These are phyloP conservation scores for Fusarium sp. DNA, from an alignment of 2,329 filamentous ascomycete species.

Conservation along the genomic window DNA sequence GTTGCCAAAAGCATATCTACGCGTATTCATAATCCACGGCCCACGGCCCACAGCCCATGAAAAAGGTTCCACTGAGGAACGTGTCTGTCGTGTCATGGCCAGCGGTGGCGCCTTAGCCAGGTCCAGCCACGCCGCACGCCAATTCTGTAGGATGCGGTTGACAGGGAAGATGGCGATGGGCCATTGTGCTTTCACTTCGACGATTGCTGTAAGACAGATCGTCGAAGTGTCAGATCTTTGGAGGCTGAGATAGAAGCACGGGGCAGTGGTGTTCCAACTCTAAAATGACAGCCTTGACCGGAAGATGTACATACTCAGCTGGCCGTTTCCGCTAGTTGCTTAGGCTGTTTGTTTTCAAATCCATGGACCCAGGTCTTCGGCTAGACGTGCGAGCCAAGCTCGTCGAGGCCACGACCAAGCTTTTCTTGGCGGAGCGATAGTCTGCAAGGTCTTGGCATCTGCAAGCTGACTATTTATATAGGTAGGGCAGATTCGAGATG, in stretches of 20 bases:
- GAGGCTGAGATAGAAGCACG: background rate
- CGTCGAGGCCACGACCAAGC: slow-evolving; percentile 48
- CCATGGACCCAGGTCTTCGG: slow-evolving; percentile 27
- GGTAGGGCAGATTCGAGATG: slow-evolving; percentile 36
- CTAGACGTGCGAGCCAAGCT: slow-evolving; percentile 44
- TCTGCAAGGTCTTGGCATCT: slow-evolving; percentile 46
- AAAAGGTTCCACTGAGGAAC: slow-evolving; percentile 16
- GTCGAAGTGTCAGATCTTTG: background rate
- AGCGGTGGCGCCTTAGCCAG: slow-evolving; percentile 31
- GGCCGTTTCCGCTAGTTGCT: slow-evolving; percentile 17
- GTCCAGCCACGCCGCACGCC: slow-evolving; percentile 31
- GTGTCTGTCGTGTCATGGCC: slow-evolving; percentile 15
- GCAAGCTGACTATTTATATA: slow-evolving; percentile 31
- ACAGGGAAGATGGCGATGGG: slow-evolving; percentile 5
- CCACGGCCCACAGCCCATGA: slow-evolving; percentile 7
- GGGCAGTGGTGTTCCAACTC: slow-evolving; percentile 6
- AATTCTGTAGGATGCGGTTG: slow-evolving; percentile 21
- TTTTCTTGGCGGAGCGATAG: slow-evolving; percentile 51
- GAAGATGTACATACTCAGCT: slow-evolving; percentile 16
- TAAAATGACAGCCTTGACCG: slow-evolving; percentile 1
- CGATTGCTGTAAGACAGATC: background rate
- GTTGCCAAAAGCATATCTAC: slow-evolving; percentile 3
- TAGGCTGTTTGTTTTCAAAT: slow-evolving; percentile 22
- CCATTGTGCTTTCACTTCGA: background rate
- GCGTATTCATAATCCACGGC: slow-evolving; percentile 9